These are phyloP conservation scores for Aspergillus asperescens DNA, from an alignment of 495 filamentous ascomycete species.

Conservation along the genomic window DNA sequence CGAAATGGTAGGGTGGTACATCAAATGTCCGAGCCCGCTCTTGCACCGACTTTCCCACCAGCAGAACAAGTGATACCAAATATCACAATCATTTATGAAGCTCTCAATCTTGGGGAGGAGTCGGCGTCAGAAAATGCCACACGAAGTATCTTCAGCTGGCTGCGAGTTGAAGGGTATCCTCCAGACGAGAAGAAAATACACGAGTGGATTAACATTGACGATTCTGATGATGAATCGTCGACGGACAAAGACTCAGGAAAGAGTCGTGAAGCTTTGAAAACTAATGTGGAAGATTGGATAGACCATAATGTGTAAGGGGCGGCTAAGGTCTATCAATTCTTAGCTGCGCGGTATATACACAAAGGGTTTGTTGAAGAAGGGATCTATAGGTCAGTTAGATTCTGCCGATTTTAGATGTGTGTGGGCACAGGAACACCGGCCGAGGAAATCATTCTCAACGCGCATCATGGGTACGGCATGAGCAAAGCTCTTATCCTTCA, in stretches of 20 bases:
- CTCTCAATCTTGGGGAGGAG: background rate
- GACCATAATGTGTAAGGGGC: constrained; percentile 1
- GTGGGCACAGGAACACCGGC: no score
- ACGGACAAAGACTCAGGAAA: background rate
- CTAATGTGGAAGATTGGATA: background rate
- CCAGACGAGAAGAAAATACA: constrained; percentile 2
- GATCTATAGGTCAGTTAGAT: no score
- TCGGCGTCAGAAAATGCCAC: background rate
- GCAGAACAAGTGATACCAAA: background rate
- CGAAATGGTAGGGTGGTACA: background rate
- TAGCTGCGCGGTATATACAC: no score
- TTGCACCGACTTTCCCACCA: background rate
- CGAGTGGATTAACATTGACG: constrained; percentile 1
- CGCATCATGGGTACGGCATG: no score
- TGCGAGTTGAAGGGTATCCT: constrained; percentile 2
- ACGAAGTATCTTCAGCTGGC: constrained; percentile 4
- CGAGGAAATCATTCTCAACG: no score
- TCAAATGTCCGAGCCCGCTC: background rate
- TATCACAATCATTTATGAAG: constrained; percentile 1
- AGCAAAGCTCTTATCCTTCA: no score
- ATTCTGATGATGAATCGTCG: background rate
- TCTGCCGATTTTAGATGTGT: no score
- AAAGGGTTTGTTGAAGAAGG: no score
- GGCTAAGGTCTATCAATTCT: no score
- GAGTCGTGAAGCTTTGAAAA: background rate